Conservation (phyloP, 148 eudicot species). For the Rhododendron simsii region DNA sequence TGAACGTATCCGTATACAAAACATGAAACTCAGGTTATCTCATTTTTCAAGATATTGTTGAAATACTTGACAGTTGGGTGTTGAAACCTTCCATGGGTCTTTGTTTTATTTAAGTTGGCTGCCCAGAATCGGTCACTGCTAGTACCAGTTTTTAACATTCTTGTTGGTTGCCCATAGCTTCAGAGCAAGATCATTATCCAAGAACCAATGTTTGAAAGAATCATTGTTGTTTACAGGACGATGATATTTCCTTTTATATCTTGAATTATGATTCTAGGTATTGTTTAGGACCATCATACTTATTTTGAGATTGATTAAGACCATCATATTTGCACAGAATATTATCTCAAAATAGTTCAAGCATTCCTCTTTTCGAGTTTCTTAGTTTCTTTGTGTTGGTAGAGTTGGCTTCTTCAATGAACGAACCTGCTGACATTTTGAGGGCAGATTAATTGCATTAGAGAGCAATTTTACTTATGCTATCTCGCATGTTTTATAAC, state of each 20-base stretch:
- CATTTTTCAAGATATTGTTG: background rate
- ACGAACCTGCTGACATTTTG: background rate
- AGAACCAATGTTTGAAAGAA: conserved; percentile 96
- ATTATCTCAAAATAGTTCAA: background rate
- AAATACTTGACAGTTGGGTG: background rate
- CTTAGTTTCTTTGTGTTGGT: background rate
- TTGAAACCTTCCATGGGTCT: background rate
- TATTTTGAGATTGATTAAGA: too few species aligned
- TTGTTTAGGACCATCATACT: background rate
- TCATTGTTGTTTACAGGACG: conserved; percentile 93
- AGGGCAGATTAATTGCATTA: background rate
- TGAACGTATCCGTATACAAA: conserved; percentile 43
- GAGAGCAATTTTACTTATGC: background rate
- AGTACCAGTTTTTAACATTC: background rate
- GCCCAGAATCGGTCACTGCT: background rate
- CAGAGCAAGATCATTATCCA: conserved; percentile 71
- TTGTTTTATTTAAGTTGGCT: background rate
- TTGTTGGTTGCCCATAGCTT: conserved; percentile 17
- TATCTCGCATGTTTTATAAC: background rate
- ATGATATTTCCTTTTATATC: background rate
- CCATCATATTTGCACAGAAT: too few species aligned
- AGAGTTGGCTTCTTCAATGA: background rate
- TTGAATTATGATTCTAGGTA: background rate
- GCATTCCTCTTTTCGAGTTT: background rate
- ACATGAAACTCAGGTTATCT: conserved; percentile 38